Percentiles rank a stretch among this genome's conserved stretches.
Evolutionary conservation across 2,329 filamentous ascomycete species (phyloP).

Genomic region (Ascochyta koolunga): DNA sequence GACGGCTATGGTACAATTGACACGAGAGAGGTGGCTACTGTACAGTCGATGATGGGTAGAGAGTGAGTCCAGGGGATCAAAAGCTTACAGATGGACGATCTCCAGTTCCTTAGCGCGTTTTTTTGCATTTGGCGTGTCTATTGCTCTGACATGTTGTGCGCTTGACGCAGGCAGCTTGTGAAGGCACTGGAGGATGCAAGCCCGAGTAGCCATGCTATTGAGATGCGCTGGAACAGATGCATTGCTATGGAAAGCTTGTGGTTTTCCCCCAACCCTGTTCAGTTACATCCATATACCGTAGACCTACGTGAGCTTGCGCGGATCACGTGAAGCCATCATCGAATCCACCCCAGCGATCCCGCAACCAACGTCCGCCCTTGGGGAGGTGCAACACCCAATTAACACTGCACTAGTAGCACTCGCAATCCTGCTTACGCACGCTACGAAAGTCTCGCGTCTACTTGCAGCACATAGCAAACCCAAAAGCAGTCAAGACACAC

Average conservation of each 20-base stretch:
- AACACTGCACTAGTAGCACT: background rate
- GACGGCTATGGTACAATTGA: slow-evolving; percentile 38
- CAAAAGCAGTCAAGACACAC: background rate
- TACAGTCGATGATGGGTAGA: slow-evolving; percentile 14
- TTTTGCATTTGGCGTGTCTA: background rate
- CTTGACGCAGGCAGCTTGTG: background rate
- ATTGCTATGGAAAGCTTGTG: background rate
- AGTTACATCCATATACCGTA: too few relatives aligned
- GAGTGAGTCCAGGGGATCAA: slow-evolving; percentile 1
- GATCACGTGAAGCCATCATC: background rate
- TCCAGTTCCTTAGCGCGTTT: slow-evolving; percentile 13
- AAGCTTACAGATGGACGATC: slow-evolving; percentile 5
- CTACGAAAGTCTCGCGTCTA: background rate
- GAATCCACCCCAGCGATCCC: background rate
- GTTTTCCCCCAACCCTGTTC: too few relatives aligned
- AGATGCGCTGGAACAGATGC: background rate
- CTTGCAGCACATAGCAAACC: background rate
- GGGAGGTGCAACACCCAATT: background rate
- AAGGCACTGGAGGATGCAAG: background rate
- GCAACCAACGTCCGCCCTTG: background rate
- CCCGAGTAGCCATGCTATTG: background rate
- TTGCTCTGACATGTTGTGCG: background rate
- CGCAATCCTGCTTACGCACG: background rate
- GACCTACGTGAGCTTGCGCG: too few relatives aligned
- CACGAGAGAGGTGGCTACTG: slow-evolving; percentile 8